Percentiles rank a stretch among this genome's conserved stretches.
Conservation (phyloP, 2,329 filamentous ascomycete species). For the Sarocladium kiliense region DNA sequence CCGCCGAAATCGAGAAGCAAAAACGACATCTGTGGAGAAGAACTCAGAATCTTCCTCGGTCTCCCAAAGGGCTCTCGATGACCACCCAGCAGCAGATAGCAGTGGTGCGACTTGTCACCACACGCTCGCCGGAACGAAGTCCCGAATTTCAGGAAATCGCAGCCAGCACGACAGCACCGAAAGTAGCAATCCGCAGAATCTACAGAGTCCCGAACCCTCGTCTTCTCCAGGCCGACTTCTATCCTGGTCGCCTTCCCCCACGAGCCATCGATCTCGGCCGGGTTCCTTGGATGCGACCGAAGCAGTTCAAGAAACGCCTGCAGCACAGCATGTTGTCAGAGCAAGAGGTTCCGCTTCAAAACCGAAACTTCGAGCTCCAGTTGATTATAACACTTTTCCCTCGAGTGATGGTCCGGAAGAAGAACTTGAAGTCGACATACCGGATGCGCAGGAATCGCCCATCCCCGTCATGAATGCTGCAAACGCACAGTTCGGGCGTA, state of each 20-base stretch:
- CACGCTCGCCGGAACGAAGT: neutral
- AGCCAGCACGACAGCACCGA: neutral
- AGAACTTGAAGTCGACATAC: conserved; percentile 30
- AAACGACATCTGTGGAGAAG: neutral
- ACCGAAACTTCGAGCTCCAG: neutral
- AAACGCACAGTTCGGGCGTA: neutral
- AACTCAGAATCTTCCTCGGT: neutral
- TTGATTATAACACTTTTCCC: conserved; percentile 12
- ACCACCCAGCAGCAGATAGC: too few species aligned
- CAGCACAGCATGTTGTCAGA: neutral
- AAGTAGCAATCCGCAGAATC: conserved; percentile 1
- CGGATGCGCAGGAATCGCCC: conserved; percentile 19
- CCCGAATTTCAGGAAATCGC: neutral
- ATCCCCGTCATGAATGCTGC: neutral
- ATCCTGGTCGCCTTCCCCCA: conserved; percentile 6
- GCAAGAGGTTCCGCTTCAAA: neutral
- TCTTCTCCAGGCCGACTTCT: conserved; percentile 11
- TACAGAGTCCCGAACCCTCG: neutral
- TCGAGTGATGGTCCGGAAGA: conserved; percentile 24
- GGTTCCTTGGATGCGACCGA: neutral
- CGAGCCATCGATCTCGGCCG: neutral
- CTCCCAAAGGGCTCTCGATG: neutral
- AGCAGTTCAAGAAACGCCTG: neutral
- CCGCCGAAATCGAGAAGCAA: neutral
- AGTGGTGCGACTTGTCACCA: neutral